Conservation (phyloP, 129 eudicot species). For the Artemisia tridentata region DNA sequence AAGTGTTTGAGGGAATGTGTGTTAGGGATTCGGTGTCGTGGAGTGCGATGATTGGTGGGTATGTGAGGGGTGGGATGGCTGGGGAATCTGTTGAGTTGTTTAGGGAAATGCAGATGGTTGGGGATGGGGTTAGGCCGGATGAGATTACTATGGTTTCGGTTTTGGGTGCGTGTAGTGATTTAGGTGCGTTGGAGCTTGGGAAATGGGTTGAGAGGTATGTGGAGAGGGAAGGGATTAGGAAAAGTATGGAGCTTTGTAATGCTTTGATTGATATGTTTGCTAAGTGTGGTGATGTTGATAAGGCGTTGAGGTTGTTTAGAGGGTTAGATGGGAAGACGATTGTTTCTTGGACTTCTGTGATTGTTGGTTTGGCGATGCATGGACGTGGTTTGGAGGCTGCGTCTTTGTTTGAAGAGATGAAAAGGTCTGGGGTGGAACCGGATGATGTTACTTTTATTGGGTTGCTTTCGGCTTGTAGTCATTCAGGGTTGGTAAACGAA, state of each 20-base stretch:
- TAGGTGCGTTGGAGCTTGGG: constrained; percentile 76
- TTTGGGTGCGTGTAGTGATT: constrained; percentile 68
- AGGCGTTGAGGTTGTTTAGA: constrained; percentile 52
- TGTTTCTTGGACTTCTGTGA: constrained; percentile 80
- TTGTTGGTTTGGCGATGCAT: constrained; percentile 79
- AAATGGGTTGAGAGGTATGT: constrained; percentile 66
- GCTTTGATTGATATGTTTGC: constrained; percentile 84
- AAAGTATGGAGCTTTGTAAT: constrained; percentile 55
- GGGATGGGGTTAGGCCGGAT: constrained; percentile 50
- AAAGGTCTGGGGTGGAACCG: constrained; percentile 37
- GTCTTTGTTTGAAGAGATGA: constrained; percentile 61
- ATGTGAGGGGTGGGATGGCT: constrained; percentile 54
- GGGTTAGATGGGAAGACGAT: constrained; percentile 41
- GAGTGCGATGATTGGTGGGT: constrained; percentile 87
- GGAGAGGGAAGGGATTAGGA: constrained; percentile 46
- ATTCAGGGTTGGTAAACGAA: constrained; percentile 70
- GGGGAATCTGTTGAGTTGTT: constrained; percentile 54
- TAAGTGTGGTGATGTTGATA: constrained; percentile 72
- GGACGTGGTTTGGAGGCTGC: constrained; percentile 76
- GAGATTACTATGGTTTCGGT: constrained; percentile 69
- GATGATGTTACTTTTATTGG: constrained; percentile 78
- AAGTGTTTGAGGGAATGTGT: constrained; percentile 65
- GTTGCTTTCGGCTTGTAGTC: constrained; percentile 84
- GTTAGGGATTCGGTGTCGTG: constrained; percentile 52
- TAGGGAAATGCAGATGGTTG: constrained; percentile 68